phyloP scores from a whole-genome alignment of 805 yeast genomes.

The Saccharomyces paradoxus region DNA sequence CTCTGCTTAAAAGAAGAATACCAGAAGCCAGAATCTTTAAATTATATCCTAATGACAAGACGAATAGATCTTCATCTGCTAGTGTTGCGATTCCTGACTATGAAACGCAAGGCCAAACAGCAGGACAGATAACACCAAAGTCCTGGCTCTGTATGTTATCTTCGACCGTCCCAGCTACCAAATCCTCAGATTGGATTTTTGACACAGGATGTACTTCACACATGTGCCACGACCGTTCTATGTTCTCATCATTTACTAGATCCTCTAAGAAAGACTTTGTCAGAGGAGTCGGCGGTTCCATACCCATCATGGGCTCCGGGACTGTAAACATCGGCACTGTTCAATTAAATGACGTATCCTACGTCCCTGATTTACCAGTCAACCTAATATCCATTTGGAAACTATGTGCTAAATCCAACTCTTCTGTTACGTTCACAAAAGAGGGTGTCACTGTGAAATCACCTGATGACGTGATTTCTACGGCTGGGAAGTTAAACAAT shows the following conservation, averaged over 20 bases:
- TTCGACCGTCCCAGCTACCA: too few relatives aligned
- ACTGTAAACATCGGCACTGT: neutral
- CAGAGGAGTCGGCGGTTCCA: conserved; percentile 3
- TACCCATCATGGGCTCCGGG: conserved; percentile 3
- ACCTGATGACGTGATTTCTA: too few relatives aligned
- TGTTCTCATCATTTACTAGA: neutral
- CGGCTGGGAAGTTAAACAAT: too few relatives aligned
- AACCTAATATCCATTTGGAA: conserved; percentile 2
- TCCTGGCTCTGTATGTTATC: too few relatives aligned
- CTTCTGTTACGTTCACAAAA: too few relatives aligned
- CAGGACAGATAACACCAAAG: too few relatives aligned
- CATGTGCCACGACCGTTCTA: neutral
- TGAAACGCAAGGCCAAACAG: too few relatives aligned
- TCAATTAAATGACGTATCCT: neutral
- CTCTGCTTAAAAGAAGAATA: neutral
- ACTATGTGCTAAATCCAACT: neutral
- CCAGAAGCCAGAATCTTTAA: neutral
- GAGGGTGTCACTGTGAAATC: too few relatives aligned
- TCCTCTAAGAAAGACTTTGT: neutral
- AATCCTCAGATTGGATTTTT: conserved; percentile 1
- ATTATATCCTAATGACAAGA: too few relatives aligned
- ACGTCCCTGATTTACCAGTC: conserved; percentile 2
- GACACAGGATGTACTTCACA: conserved; percentile 6
- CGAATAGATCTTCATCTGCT: too few relatives aligned
- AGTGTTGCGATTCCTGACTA: too few relatives aligned